phyloP scores from a whole-genome alignment of 768 basidiomycete genomes.

The Exsudoporus frostii region DNA sequence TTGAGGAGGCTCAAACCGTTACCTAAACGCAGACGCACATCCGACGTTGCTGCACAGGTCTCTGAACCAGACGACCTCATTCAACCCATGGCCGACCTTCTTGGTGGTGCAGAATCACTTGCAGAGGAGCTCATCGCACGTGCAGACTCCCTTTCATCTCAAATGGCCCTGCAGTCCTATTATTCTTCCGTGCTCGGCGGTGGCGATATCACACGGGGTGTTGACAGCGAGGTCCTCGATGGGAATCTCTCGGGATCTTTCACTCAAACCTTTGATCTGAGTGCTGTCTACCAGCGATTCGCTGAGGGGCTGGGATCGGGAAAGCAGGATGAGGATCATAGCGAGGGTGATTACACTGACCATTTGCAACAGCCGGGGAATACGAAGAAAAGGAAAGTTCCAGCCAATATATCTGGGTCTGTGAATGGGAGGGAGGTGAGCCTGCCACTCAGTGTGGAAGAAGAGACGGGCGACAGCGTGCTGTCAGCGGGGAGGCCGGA shows the following conservation, averaged over 20 bases:
- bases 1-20: conserved; percentile 72
- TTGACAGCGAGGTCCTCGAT: conserved; percentile 14
- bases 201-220: conserved; percentile 36
- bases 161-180: conserved; percentile 60
- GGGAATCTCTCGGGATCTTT: conserved; percentile 20
- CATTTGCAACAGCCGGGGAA: conserved; percentile 76
- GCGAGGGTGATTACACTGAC: conserved; percentile 62
- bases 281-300: conserved; percentile 25
- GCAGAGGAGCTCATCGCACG: conserved; percentile 58
- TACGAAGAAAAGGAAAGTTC: conserved; percentile 87
- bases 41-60: conserved; percentile 28
- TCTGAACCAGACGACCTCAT: conserved; percentile 28
- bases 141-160: conserved; percentile 54
- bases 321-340: conserved; percentile 50
- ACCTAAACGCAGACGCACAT: conserved; percentile 69
- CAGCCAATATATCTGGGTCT: conserved; percentile 50
- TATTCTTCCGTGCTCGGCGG: conserved; percentile 57
- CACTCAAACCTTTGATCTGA: conserved; percentile 28
- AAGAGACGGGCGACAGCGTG: conserved; percentile 35
- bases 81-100: conserved; percentile 32
- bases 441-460: conserved; percentile 42
- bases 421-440: conserved; percentile 41
- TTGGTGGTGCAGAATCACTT: conserved; percentile 44
- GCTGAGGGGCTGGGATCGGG: conserved; percentile 23
- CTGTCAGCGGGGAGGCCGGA: conserved; percentile 26